Conservation (phyloP, 345 rosid genomes). For the Durio zibethinus region DNA sequence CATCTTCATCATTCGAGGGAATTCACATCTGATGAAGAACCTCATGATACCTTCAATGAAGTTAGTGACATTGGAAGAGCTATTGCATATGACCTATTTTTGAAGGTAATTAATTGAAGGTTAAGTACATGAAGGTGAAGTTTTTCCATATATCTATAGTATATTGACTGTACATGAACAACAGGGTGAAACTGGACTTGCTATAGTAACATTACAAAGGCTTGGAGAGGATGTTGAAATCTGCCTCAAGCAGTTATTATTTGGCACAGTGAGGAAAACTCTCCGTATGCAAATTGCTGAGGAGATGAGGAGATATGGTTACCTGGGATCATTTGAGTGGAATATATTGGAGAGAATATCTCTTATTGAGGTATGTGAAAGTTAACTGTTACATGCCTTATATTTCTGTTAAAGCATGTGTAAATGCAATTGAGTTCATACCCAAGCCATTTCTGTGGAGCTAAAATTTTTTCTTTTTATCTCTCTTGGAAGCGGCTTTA, state of each 20-base stretch:
- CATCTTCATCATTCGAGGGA: slow-evolving; percentile 86
- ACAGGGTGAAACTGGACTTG: slow-evolving; percentile 90
- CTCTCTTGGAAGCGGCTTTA: slow-evolving; percentile 72
- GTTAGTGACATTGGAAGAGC: slow-evolving; percentile 87
- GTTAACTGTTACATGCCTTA: slow-evolving; percentile 13
- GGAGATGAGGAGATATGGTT: slow-evolving; percentile 73
- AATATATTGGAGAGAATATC: slow-evolving; percentile 71
- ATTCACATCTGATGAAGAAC: slow-evolving; percentile 43
- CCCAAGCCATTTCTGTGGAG: slow-evolving; percentile 26
- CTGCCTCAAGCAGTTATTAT: slow-evolving; percentile 82
- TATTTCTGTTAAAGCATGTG: slow-evolving; percentile 13
- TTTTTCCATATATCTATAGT: slow-evolving; percentile 23
- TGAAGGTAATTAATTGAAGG: slow-evolving; percentile 59
- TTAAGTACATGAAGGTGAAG: slow-evolving; percentile 18
- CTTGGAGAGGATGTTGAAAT: slow-evolving; percentile 89
- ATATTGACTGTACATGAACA: slow-evolving; percentile 36
- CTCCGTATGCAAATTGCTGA: slow-evolving; percentile 71
- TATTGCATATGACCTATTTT: slow-evolving; percentile 89
- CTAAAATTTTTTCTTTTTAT: slow-evolving; percentile 23
- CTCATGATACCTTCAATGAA: slow-evolving; percentile 80
- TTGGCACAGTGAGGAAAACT: slow-evolving; percentile 85
- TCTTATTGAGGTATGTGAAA: slow-evolving; percentile 71
- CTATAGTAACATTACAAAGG: slow-evolving; percentile 80
- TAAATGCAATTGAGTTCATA: slow-evolving; percentile 20
- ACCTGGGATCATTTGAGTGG: slow-evolving; percentile 70